phyloP scores from a whole-genome alignment of 345 rosid genomes.

The Chamaenerion angustifolium region DNA sequence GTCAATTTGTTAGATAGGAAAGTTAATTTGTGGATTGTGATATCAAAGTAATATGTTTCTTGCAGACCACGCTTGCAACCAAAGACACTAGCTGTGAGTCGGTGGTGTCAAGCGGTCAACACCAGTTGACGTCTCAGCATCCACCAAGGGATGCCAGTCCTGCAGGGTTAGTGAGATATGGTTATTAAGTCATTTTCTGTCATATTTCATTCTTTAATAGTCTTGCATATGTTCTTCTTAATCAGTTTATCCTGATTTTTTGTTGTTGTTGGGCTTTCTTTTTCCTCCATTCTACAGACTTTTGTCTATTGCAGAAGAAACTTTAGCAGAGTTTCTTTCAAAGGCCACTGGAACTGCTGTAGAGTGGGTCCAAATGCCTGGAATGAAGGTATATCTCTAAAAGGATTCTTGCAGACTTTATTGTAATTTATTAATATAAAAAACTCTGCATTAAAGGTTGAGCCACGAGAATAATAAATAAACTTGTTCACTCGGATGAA shows the following conservation, averaged over 20 bases:
- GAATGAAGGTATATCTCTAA: slow-evolving; percentile 77
- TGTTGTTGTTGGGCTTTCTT: not conserved
- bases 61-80: slow-evolving; percentile 73
- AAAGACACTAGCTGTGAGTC: slow-evolving; percentile 99
- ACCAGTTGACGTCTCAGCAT: slow-evolving; percentile 90
- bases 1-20: too few relatives aligned
- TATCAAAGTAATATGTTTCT: slow-evolving; percentile 5
- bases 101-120: slow-evolving; percentile 95
- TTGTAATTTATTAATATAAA: too few relatives aligned
- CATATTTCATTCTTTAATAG: slow-evolving; percentile 6
- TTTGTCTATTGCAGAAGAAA: slow-evolving; percentile 99
- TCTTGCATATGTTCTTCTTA: slow-evolving; percentile 7
- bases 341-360: slow-evolving; percentile 99
- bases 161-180: slow-evolving; percentile 83
- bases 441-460: not conserved
- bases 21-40: not conserved
- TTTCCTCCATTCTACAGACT: slow-evolving; percentile 37
- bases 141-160: slow-evolving; percentile 99
- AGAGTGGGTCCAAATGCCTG: slow-evolving; percentile 99
- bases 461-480: not conserved
- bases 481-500: too few relatives aligned
- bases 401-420: slow-evolving; percentile 6
- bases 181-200: slow-evolving; percentile 31
- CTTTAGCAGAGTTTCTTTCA: slow-evolving; percentile 99
- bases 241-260: slow-evolving; percentile 1